These are phyloP conservation scores for Trichoderma koningiopsis DNA, from an alignment of 2,329 filamentous ascomycete species.

Conservation along the genomic window DNA sequence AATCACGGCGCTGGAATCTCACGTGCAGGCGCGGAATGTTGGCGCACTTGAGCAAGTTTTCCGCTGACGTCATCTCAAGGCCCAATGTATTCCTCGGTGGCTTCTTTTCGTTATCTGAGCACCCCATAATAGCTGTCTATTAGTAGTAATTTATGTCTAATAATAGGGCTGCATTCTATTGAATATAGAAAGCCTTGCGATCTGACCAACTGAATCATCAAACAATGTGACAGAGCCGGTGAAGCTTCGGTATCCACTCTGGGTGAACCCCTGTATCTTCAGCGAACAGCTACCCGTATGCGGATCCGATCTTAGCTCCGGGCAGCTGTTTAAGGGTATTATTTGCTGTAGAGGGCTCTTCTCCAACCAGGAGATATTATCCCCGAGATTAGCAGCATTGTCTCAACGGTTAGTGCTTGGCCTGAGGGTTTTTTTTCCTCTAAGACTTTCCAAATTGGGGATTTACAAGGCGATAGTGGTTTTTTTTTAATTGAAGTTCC, in stretches of 20 bases:
- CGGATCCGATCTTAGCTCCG: neutral
- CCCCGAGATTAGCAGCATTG: neutral
- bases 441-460: neutral
- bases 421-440: constrained; percentile 4
- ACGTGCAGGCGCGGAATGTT: constrained; percentile 35
- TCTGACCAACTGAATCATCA: neutral
- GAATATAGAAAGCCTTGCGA: neutral
- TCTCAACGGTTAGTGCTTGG: neutral
- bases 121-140: neutral
- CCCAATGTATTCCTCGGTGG: neutral
- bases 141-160: neutral
- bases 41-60: constrained; percentile 26
- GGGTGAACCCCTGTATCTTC: neutral
- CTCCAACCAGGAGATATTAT: neutral
- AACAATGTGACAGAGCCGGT: neutral
- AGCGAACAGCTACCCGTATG: neutral
- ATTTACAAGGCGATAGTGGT: neutral
- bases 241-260: neutral
- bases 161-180: neutral
- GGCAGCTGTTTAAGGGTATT: neutral
- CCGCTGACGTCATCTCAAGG: constrained; percentile 34
- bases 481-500: neutral
- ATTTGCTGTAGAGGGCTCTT: neutral
- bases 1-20: constrained; percentile 34
- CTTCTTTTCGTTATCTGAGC: neutral